phyloP scores from a whole-genome alignment of 2,329 filamentous ascomycete species.

The Dendrostoma leiphaemia region DNA sequence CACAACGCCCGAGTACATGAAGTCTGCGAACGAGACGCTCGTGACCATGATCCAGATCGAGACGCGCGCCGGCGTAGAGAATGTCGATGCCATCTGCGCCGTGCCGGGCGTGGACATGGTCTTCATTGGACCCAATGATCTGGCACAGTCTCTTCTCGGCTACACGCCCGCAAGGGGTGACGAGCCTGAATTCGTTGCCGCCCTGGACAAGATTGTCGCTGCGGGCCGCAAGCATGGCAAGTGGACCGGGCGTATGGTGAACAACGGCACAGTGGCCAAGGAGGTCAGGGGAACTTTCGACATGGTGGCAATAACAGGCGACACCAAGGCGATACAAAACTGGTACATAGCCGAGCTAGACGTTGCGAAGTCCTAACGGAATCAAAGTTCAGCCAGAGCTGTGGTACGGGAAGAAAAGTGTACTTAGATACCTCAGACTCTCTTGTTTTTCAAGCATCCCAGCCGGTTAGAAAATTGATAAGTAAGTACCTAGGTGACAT shows the following conservation, averaged over 20 bases:
- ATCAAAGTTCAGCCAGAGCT: neutral
- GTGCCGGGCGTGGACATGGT: slow-evolving; percentile 42
- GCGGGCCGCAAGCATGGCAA: slow-evolving; percentile 48
- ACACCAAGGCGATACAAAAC: slow-evolving; percentile 47
- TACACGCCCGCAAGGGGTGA: slow-evolving; percentile 44
- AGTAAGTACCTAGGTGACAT: neutral
- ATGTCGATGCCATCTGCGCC: slow-evolving; percentile 41
- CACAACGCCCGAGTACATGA: slow-evolving; percentile 46
- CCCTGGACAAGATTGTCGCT: slow-evolving; percentile 42
- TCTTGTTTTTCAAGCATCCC: too few species aligned
- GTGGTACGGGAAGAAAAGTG: too few species aligned
- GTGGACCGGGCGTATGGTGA: slow-evolving; percentile 47
- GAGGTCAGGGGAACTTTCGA: slow-evolving; percentile 37
- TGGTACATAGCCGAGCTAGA: slow-evolving; percentile 44
- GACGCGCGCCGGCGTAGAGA: slow-evolving; percentile 40
- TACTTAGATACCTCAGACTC: too few species aligned
- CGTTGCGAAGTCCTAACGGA: slow-evolving; percentile 30
- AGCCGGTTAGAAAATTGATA: too few species aligned
- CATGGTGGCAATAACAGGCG: slow-evolving; percentile 43
- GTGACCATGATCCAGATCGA: slow-evolving; percentile 46
- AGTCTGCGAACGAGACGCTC: slow-evolving; percentile 46
- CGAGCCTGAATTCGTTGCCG: slow-evolving; percentile 45
- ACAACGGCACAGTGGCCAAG: slow-evolving; percentile 41
- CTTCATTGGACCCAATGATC: slow-evolving; percentile 45
- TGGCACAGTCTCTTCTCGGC: slow-evolving; percentile 41